phyloP scores from a whole-genome alignment of 371 early-diverging fungal genomes.

The Mucor mucedo region DNA sequence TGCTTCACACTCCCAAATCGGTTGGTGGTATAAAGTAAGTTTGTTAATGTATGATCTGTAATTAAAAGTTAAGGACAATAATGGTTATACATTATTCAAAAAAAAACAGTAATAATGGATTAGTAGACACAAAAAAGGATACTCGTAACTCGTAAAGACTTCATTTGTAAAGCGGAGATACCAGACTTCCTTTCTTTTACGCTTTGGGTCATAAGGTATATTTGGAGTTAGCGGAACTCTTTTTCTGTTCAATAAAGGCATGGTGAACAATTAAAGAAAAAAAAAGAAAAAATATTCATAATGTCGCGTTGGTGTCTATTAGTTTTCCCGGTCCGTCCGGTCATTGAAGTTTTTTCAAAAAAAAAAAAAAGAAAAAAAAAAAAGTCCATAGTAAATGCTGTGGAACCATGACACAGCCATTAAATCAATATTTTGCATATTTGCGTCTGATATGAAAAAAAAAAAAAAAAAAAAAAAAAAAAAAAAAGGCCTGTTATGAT shows the following conservation, averaged over 20 bases:
- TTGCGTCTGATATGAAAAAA: too few species aligned
- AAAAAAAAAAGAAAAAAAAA: too few species aligned
- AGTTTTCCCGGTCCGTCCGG: too few species aligned
- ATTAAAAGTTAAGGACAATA: neutral
- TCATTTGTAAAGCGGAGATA: conserved; percentile 87
- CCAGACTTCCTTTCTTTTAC: conserved; percentile 66
- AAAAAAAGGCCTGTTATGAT: too few species aligned
- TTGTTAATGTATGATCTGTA: conserved; percentile 77
- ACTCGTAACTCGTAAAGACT: conserved; percentile 86
- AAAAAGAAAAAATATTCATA: conserved; percentile 6
- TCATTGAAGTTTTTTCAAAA: too few species aligned
- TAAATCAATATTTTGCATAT: too few species aligned
- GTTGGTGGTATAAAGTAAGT: conserved; percentile 69
- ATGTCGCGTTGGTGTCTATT: conserved; percentile 7
- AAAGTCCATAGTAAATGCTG: too few species aligned
- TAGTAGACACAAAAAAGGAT: conserved; percentile 33
- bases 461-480: too few species aligned
- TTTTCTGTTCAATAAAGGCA: conserved; percentile 51
- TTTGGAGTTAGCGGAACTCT: conserved; percentile 38
- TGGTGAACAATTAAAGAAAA: conserved; percentile 12
- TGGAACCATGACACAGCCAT: too few species aligned
- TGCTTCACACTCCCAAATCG: conserved; percentile 78
- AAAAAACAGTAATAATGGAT: neutral
- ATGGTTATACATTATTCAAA: neutral
- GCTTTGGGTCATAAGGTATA: conserved; percentile 45